Evolutionary conservation across 1,284 basidiomycete species (phyloP).

Genomic region (Naganishia liquefaciens): DNA sequence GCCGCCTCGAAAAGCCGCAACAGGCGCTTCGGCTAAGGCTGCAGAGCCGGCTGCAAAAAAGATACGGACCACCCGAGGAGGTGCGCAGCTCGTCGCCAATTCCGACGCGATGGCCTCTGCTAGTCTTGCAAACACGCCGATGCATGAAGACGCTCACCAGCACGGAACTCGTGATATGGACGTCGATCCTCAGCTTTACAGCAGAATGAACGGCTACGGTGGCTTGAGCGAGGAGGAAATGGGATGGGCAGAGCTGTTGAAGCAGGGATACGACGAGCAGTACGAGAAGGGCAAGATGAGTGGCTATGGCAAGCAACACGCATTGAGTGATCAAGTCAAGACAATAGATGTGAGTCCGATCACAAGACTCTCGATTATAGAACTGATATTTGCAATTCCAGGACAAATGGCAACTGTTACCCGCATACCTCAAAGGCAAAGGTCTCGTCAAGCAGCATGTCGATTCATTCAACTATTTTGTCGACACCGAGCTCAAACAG

Average conservation of each 20-base stretch:
- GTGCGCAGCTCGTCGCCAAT: conserved; percentile 1
- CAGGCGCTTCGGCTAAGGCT: not conserved
- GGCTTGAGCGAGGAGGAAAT: conserved; percentile 31
- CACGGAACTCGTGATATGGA: conserved; percentile 1
- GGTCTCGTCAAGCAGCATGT: conserved; percentile 99
- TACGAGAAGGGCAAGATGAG: conserved; percentile 20
- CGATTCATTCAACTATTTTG: conserved; percentile 99
- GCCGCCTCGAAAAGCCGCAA: conserved; percentile 12
- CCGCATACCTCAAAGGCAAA: conserved; percentile 92
- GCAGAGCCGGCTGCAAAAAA: conserved; percentile 19
- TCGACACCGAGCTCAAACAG: conserved; percentile 94
- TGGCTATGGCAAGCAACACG: conserved; percentile 22
- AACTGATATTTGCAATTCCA: conserved; percentile 48
- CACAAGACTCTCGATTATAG: not conserved
- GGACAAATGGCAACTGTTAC: conserved; percentile 97
- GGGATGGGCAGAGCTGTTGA: conserved; percentile 32
- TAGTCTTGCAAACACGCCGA: not conserved
- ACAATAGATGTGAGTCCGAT: conserved; percentile 54
- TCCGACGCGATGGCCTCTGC: not conserved
- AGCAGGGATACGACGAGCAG: conserved; percentile 28
- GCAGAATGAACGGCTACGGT: conserved; percentile 26
- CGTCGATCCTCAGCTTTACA: not conserved
- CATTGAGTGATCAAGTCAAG: conserved; percentile 49
- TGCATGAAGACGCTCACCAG: not conserved
- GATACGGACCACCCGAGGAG: conserved; percentile 12